These are phyloP conservation scores for Durotheca rogersii DNA, from an alignment of 495 filamentous ascomycete genomes.

Conservation along the genomic window DNA sequence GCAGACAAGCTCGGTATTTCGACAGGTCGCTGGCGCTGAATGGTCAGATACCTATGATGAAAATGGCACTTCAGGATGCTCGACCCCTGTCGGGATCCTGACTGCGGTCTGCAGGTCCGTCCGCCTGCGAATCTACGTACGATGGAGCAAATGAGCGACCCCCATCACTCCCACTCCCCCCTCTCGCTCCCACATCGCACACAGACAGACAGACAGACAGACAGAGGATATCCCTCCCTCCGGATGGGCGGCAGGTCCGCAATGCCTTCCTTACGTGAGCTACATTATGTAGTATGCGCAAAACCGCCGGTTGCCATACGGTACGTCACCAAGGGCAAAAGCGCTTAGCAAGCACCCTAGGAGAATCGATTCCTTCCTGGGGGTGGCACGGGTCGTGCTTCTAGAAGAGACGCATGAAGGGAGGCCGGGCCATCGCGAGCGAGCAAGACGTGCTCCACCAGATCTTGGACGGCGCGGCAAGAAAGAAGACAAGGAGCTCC, in stretches of 20 bases:
- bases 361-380: neutral
- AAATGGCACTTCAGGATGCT: constrained; percentile 19
- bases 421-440: constrained; percentile 1
- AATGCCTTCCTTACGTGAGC: constrained; percentile 19
- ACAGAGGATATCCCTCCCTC: neutral
- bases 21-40: constrained; percentile 1
- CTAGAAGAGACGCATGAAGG: constrained; percentile 19
- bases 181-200: too few relatives aligned
- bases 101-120: constrained; percentile 26
- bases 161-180: too few relatives aligned
- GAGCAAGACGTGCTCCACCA: constrained; percentile 13
- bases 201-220: neutral
- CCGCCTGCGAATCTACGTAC: constrained; percentile 10
- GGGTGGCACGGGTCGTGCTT: constrained; percentile 6
- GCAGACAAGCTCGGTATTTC: constrained; percentile 12
- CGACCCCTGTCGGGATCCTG: constrained; percentile 15
- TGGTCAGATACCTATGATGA: constrained; percentile 17
- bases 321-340: neutral
- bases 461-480: constrained; percentile 14
- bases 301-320: neutral
- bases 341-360: constrained; percentile 6
- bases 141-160: constrained; percentile 15
- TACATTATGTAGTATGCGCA: neutral
- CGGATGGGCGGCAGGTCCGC: neutral
- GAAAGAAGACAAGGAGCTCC: constrained; percentile 9